A percentile compares a stretch with the other conserved stretches of the same genome.
These are phyloP conservation scores for Scutellaria barbata DNA, from an alignment of 257 asterid species.

Conservation along the genomic window DNA sequence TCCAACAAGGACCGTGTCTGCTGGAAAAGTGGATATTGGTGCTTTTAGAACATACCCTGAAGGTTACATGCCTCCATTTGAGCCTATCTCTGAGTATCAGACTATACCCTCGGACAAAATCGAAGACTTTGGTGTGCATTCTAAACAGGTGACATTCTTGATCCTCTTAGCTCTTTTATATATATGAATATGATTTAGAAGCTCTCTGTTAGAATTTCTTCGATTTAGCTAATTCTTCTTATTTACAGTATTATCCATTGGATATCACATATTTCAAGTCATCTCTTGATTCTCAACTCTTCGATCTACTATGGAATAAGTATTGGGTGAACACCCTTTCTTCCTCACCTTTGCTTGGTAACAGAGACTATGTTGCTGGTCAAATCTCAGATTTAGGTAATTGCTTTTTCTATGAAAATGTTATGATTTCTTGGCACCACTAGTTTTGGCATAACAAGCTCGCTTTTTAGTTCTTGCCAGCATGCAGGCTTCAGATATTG, in stretches of 20 bases:
- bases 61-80: conserved; percentile 95
- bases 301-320: conserved; percentile 96
- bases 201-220: conserved; percentile 26
- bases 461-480: conserved; percentile 17
- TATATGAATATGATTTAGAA: background rate
- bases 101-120: conserved; percentile 95
- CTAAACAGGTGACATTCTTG: conserved; percentile 74
- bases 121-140: conserved; percentile 97
- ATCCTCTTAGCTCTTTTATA: no score
- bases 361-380: conserved; percentile 96
- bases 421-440: conserved; percentile 14
- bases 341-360: conserved; percentile 96
- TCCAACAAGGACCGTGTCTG: conserved; percentile 97
- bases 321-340: conserved; percentile 99
- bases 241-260: conserved; percentile 82
- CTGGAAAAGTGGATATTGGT: conserved; percentile 98
- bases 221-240: conserved; percentile 17
- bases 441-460: conserved; percentile 17
- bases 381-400: conserved; percentile 92
- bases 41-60: conserved; percentile 97
- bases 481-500: background rate
- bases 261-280: conserved; percentile 98
- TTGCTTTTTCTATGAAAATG: conserved; percentile 24
- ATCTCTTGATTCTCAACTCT: conserved; percentile 83
- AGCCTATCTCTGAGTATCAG: conserved; percentile 92